phyloP scores from a whole-genome alignment of 495 filamentous ascomycete species.

The Penicillium arizonense region DNA sequence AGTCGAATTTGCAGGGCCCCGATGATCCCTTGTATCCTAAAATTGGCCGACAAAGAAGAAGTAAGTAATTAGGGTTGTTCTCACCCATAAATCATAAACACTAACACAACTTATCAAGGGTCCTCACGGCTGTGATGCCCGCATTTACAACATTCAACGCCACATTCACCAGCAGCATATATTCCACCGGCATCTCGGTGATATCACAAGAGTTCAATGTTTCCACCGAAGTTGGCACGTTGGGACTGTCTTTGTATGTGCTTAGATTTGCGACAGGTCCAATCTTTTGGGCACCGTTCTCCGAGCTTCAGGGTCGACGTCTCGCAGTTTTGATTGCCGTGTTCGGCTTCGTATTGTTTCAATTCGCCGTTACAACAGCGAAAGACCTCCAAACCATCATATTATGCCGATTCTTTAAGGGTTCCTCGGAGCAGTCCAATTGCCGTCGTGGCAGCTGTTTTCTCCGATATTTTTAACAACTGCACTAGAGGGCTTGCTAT shows the following conservation, averaged over 20 bases:
- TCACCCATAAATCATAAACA: too few species aligned
- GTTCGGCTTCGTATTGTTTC: conserved; percentile 80
- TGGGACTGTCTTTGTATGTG: conserved; percentile 60
- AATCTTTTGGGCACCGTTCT: conserved; percentile 63
- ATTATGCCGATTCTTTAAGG: conserved; percentile 81
- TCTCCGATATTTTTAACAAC: too few species aligned
- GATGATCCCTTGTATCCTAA: conserved; percentile 80
- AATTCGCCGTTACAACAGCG: conserved; percentile 64
- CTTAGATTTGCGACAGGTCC: conserved; percentile 62
- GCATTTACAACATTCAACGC: conserved; percentile 75
- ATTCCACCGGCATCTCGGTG: conserved; percentile 49
- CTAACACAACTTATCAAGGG: neutral
- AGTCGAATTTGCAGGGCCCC: conserved; percentile 70
- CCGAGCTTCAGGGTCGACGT: conserved; percentile 55
- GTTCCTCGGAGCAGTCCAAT: conserved; percentile 73
- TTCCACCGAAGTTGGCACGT: conserved; percentile 50
- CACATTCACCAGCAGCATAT: conserved; percentile 63
- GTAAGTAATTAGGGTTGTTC: conserved; percentile 11
- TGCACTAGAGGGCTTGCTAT: too few species aligned
- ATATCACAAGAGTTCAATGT: conserved; percentile 53
- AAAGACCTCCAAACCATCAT: conserved; percentile 84
- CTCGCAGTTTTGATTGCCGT: conserved; percentile 68
- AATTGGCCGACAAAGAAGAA: conserved; percentile 82
- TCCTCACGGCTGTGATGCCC: conserved; percentile 68
- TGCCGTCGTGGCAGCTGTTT: conserved; percentile 82